A percentile compares a stretch with the other conserved stretches of the same genome.
phyloP scores from a whole-genome alignment of 768 basidiomycete genomes.

The Fomitopsis pulvina region DNA sequence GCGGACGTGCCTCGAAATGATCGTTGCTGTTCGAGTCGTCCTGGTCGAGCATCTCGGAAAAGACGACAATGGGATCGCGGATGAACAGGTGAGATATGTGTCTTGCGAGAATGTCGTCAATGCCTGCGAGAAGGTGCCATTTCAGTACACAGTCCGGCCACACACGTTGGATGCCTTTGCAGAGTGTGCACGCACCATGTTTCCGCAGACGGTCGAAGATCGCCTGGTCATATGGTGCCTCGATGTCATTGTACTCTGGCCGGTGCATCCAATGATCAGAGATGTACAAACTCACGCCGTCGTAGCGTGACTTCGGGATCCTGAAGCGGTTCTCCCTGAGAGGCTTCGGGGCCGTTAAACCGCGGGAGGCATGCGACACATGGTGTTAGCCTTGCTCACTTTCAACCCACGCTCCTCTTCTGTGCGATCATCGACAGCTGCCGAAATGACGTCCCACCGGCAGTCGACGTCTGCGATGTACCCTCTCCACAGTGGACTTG shows the following conservation, averaged over 20 bases:
- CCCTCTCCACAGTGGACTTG: slow-evolving; percentile 92
- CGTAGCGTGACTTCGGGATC: slow-evolving; percentile 97
- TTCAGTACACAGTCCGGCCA: neutral
- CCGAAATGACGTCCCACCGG: slow-evolving; percentile 98
- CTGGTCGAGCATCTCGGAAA: slow-evolving; percentile 89
- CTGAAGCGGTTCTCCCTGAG: slow-evolving; percentile 63
- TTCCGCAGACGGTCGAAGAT: slow-evolving; percentile 68
- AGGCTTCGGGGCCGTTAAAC: slow-evolving; percentile 43
- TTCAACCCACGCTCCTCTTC: slow-evolving; percentile 89
- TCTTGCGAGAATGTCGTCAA: slow-evolving; percentile 82
- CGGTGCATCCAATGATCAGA: slow-evolving; percentile 83
- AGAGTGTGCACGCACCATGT: slow-evolving; percentile 50
- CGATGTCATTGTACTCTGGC: slow-evolving; percentile 90
- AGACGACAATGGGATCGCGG: slow-evolving; percentile 93
- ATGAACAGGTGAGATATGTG: slow-evolving; percentile 96
- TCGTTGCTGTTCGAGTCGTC: slow-evolving; percentile 85
- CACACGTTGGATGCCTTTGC: neutral
- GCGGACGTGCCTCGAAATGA: slow-evolving; percentile 78
- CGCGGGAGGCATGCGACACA: slow-evolving; percentile 5
- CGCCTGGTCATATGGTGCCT: slow-evolving; percentile 68
- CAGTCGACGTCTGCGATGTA: slow-evolving; percentile 96
- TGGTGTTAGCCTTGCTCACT: slow-evolving; percentile 32
- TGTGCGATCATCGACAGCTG: slow-evolving; percentile 96
- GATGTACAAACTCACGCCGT: slow-evolving; percentile 91
- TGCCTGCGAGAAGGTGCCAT: slow-evolving; percentile 38